phyloP scores from a whole-genome alignment of 768 basidiomycete species.

The Amanita exitialis region DNA sequence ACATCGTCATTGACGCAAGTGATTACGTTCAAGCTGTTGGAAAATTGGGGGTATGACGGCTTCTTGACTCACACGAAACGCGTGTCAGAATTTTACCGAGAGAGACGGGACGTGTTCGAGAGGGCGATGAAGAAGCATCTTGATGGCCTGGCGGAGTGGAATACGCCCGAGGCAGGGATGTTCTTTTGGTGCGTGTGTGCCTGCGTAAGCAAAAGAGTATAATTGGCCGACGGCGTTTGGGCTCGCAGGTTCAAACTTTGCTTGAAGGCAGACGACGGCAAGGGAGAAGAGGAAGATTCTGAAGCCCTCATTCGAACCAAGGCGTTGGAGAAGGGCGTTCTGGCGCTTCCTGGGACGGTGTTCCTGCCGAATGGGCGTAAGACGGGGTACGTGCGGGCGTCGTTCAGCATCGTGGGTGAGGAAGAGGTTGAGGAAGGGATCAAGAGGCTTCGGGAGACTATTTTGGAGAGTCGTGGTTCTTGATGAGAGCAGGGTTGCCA shows the following conservation, averaged over 20 bases:
- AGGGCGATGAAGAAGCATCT: slow-evolving; percentile 66
- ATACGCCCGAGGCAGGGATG: slow-evolving; percentile 71
- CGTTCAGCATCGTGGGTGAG: slow-evolving; percentile 65
- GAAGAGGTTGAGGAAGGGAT: slow-evolving; percentile 71
- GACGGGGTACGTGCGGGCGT: slow-evolving; percentile 70
- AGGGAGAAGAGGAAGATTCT: slow-evolving; percentile 43
- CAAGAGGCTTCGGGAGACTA: slow-evolving; percentile 38
- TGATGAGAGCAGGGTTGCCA: not conserved
- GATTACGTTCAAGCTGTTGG: slow-evolving; percentile 46
- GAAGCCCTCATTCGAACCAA: slow-evolving; percentile 60
- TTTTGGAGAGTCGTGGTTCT: slow-evolving; percentile 16
- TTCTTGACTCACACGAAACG: slow-evolving; percentile 57
- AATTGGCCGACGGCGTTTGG: not conserved
- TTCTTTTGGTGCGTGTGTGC: slow-evolving; percentile 68
- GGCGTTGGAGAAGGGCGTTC: slow-evolving; percentile 72
- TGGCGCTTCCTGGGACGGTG: slow-evolving; percentile 81
- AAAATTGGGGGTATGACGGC: slow-evolving; percentile 69
- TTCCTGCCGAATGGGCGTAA: slow-evolving; percentile 67
- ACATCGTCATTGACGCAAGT: slow-evolving; percentile 54
- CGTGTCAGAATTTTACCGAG: slow-evolving; percentile 65
- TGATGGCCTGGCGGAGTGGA: slow-evolving; percentile 71
- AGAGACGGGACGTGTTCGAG: slow-evolving; percentile 73
- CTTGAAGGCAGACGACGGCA: slow-evolving; percentile 19
- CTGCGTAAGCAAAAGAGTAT: not conserved
- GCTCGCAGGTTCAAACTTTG: slow-evolving; percentile 58